Percentiles rank a stretch among this genome's conserved stretches.
Evolutionary conservation across 2,329 filamentous ascomycete genomes (phyloP).

Genomic region (Chrysoporthe austroafricana): DNA sequence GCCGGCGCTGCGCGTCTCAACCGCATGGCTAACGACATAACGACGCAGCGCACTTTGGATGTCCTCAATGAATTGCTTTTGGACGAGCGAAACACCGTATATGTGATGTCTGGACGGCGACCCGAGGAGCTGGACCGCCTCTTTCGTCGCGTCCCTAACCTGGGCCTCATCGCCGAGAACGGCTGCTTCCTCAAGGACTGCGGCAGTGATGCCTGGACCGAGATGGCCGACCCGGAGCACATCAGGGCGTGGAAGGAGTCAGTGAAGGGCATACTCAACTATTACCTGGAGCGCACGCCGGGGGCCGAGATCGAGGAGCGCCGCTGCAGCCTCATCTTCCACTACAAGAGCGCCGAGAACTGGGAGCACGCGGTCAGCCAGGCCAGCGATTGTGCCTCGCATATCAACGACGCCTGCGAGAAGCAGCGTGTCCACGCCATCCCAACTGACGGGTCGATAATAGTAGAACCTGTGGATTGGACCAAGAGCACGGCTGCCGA

Average conservation of each 20-base stretch:
- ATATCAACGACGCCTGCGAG: constrained; percentile 93
- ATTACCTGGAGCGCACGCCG: constrained; percentile 88
- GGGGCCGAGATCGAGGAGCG: constrained; percentile 87
- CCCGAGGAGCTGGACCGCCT: constrained; percentile 86
- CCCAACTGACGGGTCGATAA: constrained; percentile 75
- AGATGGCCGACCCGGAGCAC: constrained; percentile 73
- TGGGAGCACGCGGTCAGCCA: constrained; percentile 74
- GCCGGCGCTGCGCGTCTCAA: constrained; percentile 9
- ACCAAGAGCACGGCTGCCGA: constrained; percentile 85
- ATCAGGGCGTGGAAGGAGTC: constrained; percentile 81
- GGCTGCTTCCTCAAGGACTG: constrained; percentile 85
- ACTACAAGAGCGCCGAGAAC: constrained; percentile 83
- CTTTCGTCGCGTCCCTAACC: constrained; percentile 79
- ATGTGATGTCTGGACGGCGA: constrained; percentile 89
- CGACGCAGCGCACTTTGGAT: constrained; percentile 72
- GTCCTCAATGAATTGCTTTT: constrained; percentile 79
- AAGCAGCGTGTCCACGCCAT: constrained; percentile 83
- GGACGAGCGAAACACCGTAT: constrained; percentile 83
- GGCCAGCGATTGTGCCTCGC: constrained; percentile 87
- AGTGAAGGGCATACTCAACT: constrained; percentile 80
- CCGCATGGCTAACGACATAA: constrained; percentile 16
- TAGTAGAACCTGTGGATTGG: constrained; percentile 84
- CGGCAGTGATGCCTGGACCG: constrained; percentile 71
- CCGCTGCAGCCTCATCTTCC: constrained; percentile 90
- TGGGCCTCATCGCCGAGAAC: constrained; percentile 93